A percentile compares a stretch with the other conserved stretches of the same genome.
phyloP scores from a whole-genome alignment of 2,329 filamentous ascomycete genomes.

The Elsinoe perseae region DNA sequence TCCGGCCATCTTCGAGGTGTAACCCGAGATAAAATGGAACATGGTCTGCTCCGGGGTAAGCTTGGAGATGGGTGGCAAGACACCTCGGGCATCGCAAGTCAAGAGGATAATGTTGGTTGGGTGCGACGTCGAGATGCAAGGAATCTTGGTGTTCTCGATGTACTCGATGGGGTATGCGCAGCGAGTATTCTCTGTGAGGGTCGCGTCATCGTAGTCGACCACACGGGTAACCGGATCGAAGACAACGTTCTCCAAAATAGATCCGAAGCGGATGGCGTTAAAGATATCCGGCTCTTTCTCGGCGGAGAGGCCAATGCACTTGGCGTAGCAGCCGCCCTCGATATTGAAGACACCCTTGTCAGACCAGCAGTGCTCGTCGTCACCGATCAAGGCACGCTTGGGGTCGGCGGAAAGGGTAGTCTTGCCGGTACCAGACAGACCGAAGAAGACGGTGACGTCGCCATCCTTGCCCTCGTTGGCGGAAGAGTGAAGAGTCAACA shows the following conservation, averaged over 20 bases:
- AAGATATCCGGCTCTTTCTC: slow-evolving; percentile 99
- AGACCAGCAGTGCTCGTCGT: slow-evolving; percentile 99
- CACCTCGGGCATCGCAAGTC: slow-evolving; percentile 94
- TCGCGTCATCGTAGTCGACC: slow-evolving; percentile 92
- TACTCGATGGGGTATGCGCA: slow-evolving; percentile 99
- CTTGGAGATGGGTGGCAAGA: slow-evolving; percentile 96
- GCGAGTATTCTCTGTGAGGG: slow-evolving; percentile 95
- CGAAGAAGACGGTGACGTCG: slow-evolving; percentile 98
- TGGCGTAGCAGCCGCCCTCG: slow-evolving; percentile 98
- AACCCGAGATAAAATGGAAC: slow-evolving; percentile 99
- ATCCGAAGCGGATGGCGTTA: slow-evolving; percentile 91
- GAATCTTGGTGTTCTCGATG: slow-evolving; percentile 98
- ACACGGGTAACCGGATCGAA: slow-evolving; percentile 84
- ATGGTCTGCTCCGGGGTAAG: slow-evolving; percentile 91
- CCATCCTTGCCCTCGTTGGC: slow-evolving; percentile 93
- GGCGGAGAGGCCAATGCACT: slow-evolving; percentile 91
- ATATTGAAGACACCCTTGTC: slow-evolving; percentile 98
- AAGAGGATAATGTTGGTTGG: slow-evolving; percentile 97
- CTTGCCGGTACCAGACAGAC: slow-evolving; percentile 96
- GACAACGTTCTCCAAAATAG: slow-evolving; percentile 96
- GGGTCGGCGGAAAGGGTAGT: slow-evolving; percentile 95
- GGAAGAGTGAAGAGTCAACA: slow-evolving; percentile 94
- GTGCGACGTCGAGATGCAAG: slow-evolving; percentile 78
- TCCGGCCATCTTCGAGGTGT: slow-evolving; percentile 99
- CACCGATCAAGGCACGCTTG: slow-evolving; percentile 91